Conservation (phyloP, 345 rosid genomes). For the Limnanthes douglasii region DNA sequence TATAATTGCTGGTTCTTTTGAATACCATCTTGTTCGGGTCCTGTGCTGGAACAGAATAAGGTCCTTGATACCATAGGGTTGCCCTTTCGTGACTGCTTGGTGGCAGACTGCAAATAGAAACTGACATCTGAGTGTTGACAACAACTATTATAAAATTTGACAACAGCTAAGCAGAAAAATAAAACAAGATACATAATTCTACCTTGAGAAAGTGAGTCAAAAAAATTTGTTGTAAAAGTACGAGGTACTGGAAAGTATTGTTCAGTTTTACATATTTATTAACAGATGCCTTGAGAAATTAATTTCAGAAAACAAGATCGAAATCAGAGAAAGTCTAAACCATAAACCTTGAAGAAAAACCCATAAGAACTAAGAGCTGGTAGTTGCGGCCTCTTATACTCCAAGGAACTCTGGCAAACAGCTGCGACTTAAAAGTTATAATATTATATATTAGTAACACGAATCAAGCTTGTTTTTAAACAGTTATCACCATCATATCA, state of each 20-base stretch:
- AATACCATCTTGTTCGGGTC: conserved; percentile 11
- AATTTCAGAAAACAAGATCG: neutral
- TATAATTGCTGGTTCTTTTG: conserved; percentile 12
- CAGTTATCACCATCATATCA: neutral
- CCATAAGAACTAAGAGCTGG: conserved; percentile 9
- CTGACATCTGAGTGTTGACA: too few species aligned
- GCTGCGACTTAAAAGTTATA: conserved; percentile 14
- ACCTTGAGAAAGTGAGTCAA: too few species aligned
- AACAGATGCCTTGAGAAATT: conserved; percentile 1
- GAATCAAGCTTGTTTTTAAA: neutral
- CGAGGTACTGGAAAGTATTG: neutral
- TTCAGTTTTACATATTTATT: neutral
- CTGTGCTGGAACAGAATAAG: conserved; percentile 22
- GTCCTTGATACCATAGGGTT: conserved; percentile 13
- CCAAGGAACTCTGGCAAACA: conserved; percentile 11
- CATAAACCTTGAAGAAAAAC: conserved; percentile 23
- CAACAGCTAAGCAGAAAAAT: too few species aligned
- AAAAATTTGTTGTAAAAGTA: too few species aligned
- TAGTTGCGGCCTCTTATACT: conserved; percentile 11
- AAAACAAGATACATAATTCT: too few species aligned
- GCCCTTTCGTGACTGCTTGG: too few species aligned
- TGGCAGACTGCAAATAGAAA: too few species aligned
- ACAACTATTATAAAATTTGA: too few species aligned
- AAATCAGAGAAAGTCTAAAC: conserved; percentile 3
- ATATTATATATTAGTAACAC: neutral